Evolutionary conservation across 2,329 filamentous ascomycete species (phyloP).

Genomic region (Botrytis byssoidea): DNA sequence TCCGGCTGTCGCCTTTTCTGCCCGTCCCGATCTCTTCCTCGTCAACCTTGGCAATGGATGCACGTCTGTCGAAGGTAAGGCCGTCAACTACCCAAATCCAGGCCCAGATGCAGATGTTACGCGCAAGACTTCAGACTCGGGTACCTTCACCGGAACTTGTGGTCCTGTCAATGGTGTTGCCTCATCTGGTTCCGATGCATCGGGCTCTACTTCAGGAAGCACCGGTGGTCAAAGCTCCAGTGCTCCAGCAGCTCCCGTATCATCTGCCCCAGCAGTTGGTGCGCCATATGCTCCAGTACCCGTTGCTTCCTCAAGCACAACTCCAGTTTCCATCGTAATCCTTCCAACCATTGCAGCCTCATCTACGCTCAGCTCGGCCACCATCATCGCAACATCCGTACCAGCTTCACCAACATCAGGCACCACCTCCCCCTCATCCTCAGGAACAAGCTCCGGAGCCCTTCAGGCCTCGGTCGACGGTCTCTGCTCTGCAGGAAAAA

Average conservation of each 20-base stretch:
- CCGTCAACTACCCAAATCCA: conserved; percentile 55
- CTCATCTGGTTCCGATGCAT: conserved; percentile 18
- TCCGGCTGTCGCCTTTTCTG: conserved; percentile 41
- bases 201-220: neutral
- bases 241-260: neutral
- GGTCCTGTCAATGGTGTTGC: conserved; percentile 29
- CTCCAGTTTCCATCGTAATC: conserved; percentile 9
- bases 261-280: neutral
- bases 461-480: conserved; percentile 21
- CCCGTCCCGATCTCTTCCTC: conserved; percentile 56
- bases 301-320: neutral
- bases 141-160: conserved; percentile 32
- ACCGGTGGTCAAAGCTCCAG: too few relatives aligned
- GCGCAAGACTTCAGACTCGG: conserved; percentile 19
- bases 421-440: conserved; percentile 1
- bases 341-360: conserved; percentile 6
- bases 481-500: conserved; percentile 23
- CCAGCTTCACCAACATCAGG: conserved; percentile 1
- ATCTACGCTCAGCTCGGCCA: neutral
- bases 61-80: conserved; percentile 46
- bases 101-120: conserved; percentile 45
- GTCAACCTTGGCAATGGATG: conserved; percentile 56
- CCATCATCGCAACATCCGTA: neutral
- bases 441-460: conserved; percentile 14
- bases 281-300: neutral